A percentile compares a stretch with the other conserved stretches of the same genome.
These are phyloP conservation scores for Leccinum arenicola DNA, from an alignment of 768 basidiomycete species.

Conservation along the genomic window DNA sequence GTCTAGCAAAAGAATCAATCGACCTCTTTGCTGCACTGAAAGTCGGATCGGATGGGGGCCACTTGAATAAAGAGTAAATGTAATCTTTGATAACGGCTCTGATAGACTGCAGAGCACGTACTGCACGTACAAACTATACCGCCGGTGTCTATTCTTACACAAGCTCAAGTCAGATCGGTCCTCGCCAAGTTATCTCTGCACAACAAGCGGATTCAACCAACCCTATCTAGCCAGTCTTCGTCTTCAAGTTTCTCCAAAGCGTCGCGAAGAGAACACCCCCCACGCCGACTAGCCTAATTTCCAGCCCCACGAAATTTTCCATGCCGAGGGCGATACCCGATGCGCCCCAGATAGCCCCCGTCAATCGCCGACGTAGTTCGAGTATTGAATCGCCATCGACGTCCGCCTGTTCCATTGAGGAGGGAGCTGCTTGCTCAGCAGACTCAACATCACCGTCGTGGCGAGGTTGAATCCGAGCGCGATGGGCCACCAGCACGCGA, in stretches of 20 bases:
- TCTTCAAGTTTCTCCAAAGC: neutral
- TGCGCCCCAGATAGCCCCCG: neutral
- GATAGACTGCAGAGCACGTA: neutral
- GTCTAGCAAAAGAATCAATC: too few species aligned
- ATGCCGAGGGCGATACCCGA: neutral
- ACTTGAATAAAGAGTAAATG: neutral
- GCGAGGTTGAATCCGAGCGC: neutral
- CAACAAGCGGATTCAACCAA: neutral
- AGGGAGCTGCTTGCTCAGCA: neutral
- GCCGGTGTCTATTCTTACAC: neutral
- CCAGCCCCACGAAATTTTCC: neutral
- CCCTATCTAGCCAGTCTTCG: neutral
- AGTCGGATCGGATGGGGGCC: neutral
- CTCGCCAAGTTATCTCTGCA: neutral
- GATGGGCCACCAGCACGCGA: neutral
- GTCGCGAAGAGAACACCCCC: neutral
- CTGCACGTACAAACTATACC: neutral
- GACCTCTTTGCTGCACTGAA: neutral
- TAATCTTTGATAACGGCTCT: neutral
- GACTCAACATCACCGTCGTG: neutral
- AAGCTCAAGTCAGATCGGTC: neutral
- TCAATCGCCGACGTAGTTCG: conserved; percentile 1
- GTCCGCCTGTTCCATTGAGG: neutral
- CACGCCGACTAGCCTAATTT: neutral
- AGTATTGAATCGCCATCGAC: conserved; percentile 17